phyloP scores from a whole-genome alignment of 495 filamentous ascomycete genomes.

The Chaetomidium leptoderma region DNA sequence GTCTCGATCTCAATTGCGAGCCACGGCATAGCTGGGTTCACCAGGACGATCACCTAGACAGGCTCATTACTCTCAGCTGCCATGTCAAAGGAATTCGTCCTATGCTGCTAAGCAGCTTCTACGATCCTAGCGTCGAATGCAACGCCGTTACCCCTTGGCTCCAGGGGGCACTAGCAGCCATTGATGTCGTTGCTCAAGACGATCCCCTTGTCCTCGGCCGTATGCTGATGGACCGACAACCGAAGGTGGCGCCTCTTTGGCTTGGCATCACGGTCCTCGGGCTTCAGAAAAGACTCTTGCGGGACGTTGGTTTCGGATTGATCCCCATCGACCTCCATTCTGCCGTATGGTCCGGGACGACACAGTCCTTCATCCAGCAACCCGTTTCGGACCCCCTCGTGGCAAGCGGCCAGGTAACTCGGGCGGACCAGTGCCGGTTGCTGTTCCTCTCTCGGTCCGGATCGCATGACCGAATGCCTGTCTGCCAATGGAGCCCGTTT shows the following conservation, averaged over 20 bases:
- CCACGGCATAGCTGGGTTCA: background rate
- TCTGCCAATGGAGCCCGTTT: conserved; percentile 21
- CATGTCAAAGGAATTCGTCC: background rate
- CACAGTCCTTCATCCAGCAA: conserved; percentile 20
- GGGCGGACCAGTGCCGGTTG: conserved; percentile 19
- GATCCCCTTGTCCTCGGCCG: conserved; percentile 10
- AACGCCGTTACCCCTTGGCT: conserved; percentile 23
- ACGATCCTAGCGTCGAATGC: conserved; percentile 19
- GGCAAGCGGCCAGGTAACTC: conserved; percentile 7
- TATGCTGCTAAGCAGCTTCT: conserved; percentile 21
- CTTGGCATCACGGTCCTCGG: conserved; percentile 15
- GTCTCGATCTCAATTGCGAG: too few relatives aligned
- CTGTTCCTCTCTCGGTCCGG: conserved; percentile 19
- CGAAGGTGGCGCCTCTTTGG: conserved; percentile 18
- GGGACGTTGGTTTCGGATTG: conserved; percentile 11
- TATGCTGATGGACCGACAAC: conserved; percentile 21
- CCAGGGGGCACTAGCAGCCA: conserved; percentile 17
- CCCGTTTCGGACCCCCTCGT: conserved; percentile 17
- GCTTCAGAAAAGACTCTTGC: conserved; percentile 12
- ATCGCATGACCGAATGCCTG: conserved; percentile 13
- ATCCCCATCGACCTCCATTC: conserved; percentile 19
- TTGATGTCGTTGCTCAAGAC: conserved; percentile 1
- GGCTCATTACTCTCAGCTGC: background rate
- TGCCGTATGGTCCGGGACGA: conserved; percentile 18
- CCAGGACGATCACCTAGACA: background rate